Conservation (phyloP, 225 moss, liverwort and hornwort genomes). For the Antitrichia curtipendula region DNA sequence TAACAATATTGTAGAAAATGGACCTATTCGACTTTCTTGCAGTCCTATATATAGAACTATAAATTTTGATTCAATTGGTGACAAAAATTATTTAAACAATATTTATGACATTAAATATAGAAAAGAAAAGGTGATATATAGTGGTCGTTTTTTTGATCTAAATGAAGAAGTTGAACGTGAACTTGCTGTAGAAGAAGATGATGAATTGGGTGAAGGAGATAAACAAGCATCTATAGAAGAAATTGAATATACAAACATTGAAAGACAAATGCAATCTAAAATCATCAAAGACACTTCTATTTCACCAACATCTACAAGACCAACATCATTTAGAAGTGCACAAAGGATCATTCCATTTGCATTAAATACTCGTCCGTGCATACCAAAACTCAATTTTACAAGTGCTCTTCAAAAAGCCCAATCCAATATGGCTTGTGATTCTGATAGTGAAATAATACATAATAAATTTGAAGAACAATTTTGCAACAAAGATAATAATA, state of each 20-base stretch:
- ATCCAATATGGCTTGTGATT: background rate
- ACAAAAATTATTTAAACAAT: background rate
- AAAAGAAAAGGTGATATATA: constrained; percentile 11
- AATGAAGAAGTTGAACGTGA: constrained; percentile 87
- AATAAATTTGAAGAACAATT: background rate
- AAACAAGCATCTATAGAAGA: background rate
- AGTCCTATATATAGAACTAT: background rate
- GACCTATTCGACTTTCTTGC: background rate
- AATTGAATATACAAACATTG: background rate
- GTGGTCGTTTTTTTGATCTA: constrained; percentile 73
- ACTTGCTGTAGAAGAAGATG: constrained; percentile 24
- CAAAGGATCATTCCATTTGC: background rate
- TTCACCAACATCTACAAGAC: background rate
- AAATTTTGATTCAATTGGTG: background rate
- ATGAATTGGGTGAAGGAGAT: background rate
- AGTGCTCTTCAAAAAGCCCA: constrained; percentile 30
- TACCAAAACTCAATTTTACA: constrained; percentile 69
- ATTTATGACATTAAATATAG: background rate
- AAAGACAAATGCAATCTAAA: background rate
- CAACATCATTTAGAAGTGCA: background rate
- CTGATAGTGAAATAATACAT: background rate
- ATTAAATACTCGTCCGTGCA: background rate
- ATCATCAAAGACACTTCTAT: background rate
- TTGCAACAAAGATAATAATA: background rate
- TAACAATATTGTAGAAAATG: background rate